Base-by-base conservation (phyloP, 192 early-diverging fungal genomes). In the Backusella tarrabulga region DNA sequence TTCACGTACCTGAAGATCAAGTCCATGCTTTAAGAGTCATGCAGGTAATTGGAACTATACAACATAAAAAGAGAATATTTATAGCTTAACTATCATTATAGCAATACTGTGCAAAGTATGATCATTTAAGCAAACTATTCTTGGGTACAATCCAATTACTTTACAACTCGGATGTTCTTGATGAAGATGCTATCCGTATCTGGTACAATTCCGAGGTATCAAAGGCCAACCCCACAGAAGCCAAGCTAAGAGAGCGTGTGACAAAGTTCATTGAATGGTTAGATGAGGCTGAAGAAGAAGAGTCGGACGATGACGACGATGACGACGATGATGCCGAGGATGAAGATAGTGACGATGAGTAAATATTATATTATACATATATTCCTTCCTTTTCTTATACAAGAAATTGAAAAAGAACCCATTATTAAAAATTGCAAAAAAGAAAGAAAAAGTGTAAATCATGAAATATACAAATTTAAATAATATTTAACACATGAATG, bases 151-250 rank as follows among this genome's bases (percentile, higher is more conserved):
- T 97, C 71, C 85, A 85, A 67, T 68, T 87, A 42, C 77, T 94
- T 52, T 97, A 96, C 81, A 90, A 97, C 68, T 74, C 87, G 23
- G 95, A 97, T 80, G 83, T 98, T 46, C 68, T 95, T 26, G 93
- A 94, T 76, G 96, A 97, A 72, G 92, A 95, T 38, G 86, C 89
- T 4, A 87, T 98, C 66, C 63, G 95, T 23, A 80, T 77, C 26
- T 98, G 97, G 97, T 90, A 90, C 76, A 82, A 87, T 54, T 79
- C 81, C 17, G 83, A 88, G 46, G 79, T 80, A 26, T 79, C 83
- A 14, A 85, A 85, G 69, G 83, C 83, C 63, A 77, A 76, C 15
- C 80, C 77, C 14, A 70, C 79, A 0, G 87, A 86, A 72, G 86
- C 72, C 41, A 79, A 75, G 73, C 67, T 94, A 36, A 82, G 79